A percentile compares a stretch with the other conserved stretches of the same genome.
phyloP scores from a whole-genome alignment of 2,329 filamentous ascomycete genomes.

The Xylariaceae sp. region DNA sequence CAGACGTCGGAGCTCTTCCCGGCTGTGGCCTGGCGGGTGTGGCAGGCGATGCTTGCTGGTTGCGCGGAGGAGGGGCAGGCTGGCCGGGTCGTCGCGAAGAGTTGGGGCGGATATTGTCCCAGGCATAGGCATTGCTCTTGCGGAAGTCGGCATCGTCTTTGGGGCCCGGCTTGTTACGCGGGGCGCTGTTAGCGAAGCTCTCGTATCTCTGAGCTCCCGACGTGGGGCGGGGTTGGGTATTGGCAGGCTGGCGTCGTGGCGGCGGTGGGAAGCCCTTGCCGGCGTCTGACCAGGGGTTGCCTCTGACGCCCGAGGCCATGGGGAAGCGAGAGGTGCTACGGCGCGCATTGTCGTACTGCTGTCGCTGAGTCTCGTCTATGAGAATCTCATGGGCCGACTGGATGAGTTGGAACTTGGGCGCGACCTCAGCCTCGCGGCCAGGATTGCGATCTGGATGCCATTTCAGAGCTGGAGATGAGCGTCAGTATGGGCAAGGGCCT shows the following conservation, averaged over 20 bases:
- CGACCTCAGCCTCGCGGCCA: slow-evolving; percentile 74
- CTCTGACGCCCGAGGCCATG: slow-evolving; percentile 50
- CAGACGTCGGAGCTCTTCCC: slow-evolving; percentile 26
- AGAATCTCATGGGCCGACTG: slow-evolving; percentile 79
- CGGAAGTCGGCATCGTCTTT: slow-evolving; percentile 26
- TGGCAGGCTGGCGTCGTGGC: slow-evolving; percentile 31
- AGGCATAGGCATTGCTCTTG: slow-evolving; percentile 31
- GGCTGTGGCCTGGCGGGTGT: slow-evolving; percentile 24
- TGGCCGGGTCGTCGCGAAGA: slow-evolving; percentile 18
- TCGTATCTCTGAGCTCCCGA: slow-evolving; percentile 44
- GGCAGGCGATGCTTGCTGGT: slow-evolving; percentile 22
- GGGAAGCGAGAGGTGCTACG: slow-evolving; percentile 38
- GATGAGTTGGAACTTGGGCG: slow-evolving; percentile 79
- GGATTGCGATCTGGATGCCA: slow-evolving; percentile 89
- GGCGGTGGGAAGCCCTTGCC: slow-evolving; percentile 48
- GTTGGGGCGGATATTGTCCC: slow-evolving; percentile 32
- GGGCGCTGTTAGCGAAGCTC: slow-evolving; percentile 22
- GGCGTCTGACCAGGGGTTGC: slow-evolving; percentile 54
- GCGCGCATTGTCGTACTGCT: slow-evolving; percentile 51
- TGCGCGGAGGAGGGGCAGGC: slow-evolving; percentile 20
- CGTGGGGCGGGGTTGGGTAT: slow-evolving; percentile 18
- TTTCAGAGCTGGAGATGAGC: slow-evolving; percentile 58
- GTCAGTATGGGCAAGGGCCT: slow-evolving; percentile 13
- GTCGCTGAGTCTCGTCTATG: slow-evolving; percentile 46
- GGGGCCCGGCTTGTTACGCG: slow-evolving; percentile 16